Base-by-base conservation (phyloP, 2,329 filamentous ascomycete genomes). In the Xylariales sp. region DNA sequence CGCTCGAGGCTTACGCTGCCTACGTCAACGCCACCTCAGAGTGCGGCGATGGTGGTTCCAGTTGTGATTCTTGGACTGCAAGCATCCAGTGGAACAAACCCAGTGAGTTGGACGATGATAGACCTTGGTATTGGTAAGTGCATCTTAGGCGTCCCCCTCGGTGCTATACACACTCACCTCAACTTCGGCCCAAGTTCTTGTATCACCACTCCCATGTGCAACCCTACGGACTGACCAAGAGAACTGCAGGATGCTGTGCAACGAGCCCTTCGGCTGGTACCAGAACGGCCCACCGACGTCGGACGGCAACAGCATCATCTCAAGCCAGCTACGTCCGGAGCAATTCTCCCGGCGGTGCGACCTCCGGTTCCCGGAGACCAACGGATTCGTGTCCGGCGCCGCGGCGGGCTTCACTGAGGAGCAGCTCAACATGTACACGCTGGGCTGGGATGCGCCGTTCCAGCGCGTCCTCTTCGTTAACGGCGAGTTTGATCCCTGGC, bases 61-160 rank as follows among this genome's bases (percentile, higher is more conserved):
- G 61, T 44, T 68, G 62, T 45, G 50, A 69, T 49, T 66, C 63
- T 2, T 62, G 68, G 47, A 56, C 65, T 40, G 16, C 20, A 8
- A 6, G 38, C 52, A n/a, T 54, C 49, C 11, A 61, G 42, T 43
- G 64, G 66, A 63, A 71, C 49, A 53, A 37, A 1, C 52, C 53
- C 5, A 48, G 65, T 6, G 43, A 41, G 37, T 67, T 68, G 40
- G 43, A 55, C 20, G 43, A 55, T 20, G 55, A 65, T 43, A 50
- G 66, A 4, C 65, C 68, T 46, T 71, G 67, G 67, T 42, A 55
- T 3, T 71, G 66, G 67, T 33, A 18, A 21, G 18, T 21, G 14
- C 29, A 14, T n/a, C n/a, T n/a, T n/a, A n/a, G n/a, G n/a, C n/a
- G n/a, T n/a, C n/a, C n/a, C n/a, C n/a, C n/a, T n/a, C n/a, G n/a